Evolutionary conservation across 2,329 filamentous ascomycete genomes (phyloP).

Genomic region (Lecanicillium sp.): DNA sequence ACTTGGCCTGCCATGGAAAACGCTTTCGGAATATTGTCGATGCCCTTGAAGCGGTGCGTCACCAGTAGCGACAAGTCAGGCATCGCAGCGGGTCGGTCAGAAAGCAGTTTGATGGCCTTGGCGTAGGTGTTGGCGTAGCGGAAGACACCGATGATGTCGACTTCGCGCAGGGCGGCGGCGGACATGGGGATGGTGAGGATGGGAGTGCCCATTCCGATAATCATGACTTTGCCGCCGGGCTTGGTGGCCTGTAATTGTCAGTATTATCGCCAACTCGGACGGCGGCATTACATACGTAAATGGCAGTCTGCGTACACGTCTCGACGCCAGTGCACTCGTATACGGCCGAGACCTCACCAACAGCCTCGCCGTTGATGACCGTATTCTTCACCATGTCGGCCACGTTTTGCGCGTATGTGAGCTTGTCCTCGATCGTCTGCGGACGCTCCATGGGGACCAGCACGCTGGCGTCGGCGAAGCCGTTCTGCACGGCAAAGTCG

Average conservation of each 20-base stretch:
- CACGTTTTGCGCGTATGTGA: slow-evolving; percentile 44
- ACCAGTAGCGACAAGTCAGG: slow-evolving; percentile 63
- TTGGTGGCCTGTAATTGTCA: slow-evolving; percentile 42
- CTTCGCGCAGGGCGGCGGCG: slow-evolving; percentile 61
- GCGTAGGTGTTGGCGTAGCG: slow-evolving; percentile 72
- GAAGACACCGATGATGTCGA: slow-evolving; percentile 66
- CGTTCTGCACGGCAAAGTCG: slow-evolving; percentile 49
- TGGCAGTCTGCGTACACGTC: slow-evolving; percentile 66
- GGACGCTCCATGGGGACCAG: slow-evolving; percentile 44
- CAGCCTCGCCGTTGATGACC: slow-evolving; percentile 34
- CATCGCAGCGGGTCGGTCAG: slow-evolving; percentile 43
- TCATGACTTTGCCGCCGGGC: slow-evolving; percentile 62
- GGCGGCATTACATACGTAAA: slow-evolving; percentile 49
- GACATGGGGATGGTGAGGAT: slow-evolving; percentile 64
- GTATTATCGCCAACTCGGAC: background rate
- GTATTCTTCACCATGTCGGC: slow-evolving; percentile 37
- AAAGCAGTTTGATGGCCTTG: slow-evolving; percentile 43
- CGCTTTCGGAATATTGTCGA: slow-evolving; percentile 57
- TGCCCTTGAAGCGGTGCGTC: slow-evolving; percentile 62
- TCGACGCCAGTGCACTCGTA: slow-evolving; percentile 79
- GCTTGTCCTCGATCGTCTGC: slow-evolving; percentile 46
- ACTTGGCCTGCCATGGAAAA: slow-evolving; percentile 68
- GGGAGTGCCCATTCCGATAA: slow-evolving; percentile 69
- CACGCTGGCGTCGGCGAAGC: slow-evolving; percentile 48
- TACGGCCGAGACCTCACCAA: slow-evolving; percentile 60